Conservation (phyloP, 805 yeast species). For the Yarrowia sp. region DNA sequence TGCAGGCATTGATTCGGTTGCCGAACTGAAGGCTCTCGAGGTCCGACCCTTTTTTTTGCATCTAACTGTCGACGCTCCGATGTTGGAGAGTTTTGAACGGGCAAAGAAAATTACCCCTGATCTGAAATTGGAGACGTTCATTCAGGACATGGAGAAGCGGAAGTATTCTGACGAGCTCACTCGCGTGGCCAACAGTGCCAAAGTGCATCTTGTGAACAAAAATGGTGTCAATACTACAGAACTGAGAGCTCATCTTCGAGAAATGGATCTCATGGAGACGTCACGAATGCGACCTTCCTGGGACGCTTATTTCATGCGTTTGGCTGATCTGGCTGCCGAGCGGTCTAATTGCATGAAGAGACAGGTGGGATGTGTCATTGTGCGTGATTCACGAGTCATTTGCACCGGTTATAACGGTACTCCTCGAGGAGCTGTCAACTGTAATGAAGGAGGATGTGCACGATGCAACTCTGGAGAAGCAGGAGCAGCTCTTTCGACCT, state of each 20-base stretch:
- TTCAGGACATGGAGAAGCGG: slow-evolving; percentile 49
- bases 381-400: slow-evolving; percentile 80
- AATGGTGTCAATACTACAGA: slow-evolving; percentile 50
- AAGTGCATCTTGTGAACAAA: slow-evolving; percentile 65
- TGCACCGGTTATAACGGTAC: slow-evolving; percentile 99
- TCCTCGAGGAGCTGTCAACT: slow-evolving; percentile 83
- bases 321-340: slow-evolving; percentile 91
- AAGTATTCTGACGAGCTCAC: slow-evolving; percentile 50
- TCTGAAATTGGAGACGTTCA: slow-evolving; percentile 51
- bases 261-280: slow-evolving; percentile 57
- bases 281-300: slow-evolving; percentile 85
- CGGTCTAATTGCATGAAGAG: slow-evolving; percentile 97
- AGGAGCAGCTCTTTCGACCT: slow-evolving; percentile 77
- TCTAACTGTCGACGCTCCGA: slow-evolving; percentile 77
- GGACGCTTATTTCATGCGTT: slow-evolving; percentile 94
- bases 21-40: slow-evolving; percentile 54
- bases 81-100: slow-evolving; percentile 54
- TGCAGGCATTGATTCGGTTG: slow-evolving; percentile 52
- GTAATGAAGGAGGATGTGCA: slow-evolving; percentile 95
- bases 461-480: slow-evolving; percentile 79
- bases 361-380: slow-evolving; percentile 95
- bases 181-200: slow-evolving; percentile 57
- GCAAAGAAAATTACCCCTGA: slow-evolving; percentile 15
- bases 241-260: slow-evolving; percentile 53
- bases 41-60: slow-evolving; percentile 84